Percentiles rank a stretch among this genome's conserved stretches.
phyloP scores from a whole-genome alignment of 129 eudicot genomes.

The Saposhnikovia divaricata region DNA sequence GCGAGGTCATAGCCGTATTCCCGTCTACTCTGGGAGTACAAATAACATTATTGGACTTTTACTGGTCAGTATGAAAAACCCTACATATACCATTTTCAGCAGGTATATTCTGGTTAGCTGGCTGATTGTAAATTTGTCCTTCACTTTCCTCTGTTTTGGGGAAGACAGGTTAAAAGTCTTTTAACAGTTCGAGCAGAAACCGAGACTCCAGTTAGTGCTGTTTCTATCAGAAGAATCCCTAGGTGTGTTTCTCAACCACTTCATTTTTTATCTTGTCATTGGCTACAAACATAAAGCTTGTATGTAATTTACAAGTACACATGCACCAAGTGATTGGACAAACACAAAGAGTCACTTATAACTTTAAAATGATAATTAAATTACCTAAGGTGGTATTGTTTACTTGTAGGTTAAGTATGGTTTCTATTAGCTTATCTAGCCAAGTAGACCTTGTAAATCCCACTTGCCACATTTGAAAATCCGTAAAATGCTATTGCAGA shows the following conservation, averaged over 20 bases:
- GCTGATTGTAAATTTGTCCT: slow-evolving; percentile 7
- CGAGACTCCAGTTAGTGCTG: slow-evolving; percentile 95
- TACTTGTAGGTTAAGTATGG: neutral
- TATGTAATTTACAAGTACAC: neutral
- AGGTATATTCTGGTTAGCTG: neutral
- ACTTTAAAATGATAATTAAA: no score
- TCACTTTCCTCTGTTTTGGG: slow-evolving; percentile 7
- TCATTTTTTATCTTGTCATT: neutral
- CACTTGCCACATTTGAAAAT: slow-evolving; percentile 3
- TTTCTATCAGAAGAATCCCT: slow-evolving; percentile 92
- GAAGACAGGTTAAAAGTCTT: slow-evolving; percentile 82
- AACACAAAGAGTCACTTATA: neutral
- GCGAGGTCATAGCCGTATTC: slow-evolving; percentile 95
- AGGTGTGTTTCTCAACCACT: slow-evolving; percentile 31
- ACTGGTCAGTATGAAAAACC: slow-evolving; percentile 52
- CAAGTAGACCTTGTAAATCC: neutral
- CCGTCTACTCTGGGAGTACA: slow-evolving; percentile 76
- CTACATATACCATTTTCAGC: neutral
- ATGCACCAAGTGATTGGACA: neutral
- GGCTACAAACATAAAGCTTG: neutral
- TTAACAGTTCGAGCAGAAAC: slow-evolving; percentile 98
- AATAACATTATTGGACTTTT: slow-evolving; percentile 85
- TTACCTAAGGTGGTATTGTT: neutral
- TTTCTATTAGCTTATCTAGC: neutral
- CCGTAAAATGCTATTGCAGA: slow-evolving; percentile 25